phyloP scores from a whole-genome alignment of 192 early-diverging fungal genomes.

The Coemansia pectinata region DNA sequence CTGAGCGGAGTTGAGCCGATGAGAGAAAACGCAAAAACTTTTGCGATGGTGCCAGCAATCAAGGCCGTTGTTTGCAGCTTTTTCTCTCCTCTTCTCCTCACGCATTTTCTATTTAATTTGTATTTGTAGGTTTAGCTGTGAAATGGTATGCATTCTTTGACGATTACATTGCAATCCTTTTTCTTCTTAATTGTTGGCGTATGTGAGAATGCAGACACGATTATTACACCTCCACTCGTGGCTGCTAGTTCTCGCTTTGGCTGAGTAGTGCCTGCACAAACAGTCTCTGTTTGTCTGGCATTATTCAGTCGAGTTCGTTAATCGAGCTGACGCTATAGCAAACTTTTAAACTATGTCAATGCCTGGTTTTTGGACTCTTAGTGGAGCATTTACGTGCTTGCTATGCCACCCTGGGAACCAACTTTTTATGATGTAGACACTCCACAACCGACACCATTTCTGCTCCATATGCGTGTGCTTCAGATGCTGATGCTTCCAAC shows the following conservation, averaged over 20 bases:
- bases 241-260: constrained; percentile 13
- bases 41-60: background rate
- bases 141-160: background rate
- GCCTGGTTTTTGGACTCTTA: constrained; percentile 45
- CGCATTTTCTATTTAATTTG: background rate
- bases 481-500: background rate
- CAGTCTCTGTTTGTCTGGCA: background rate
- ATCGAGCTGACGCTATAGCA: constrained; percentile 29
- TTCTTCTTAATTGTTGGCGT: constrained; percentile 9
- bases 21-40: background rate
- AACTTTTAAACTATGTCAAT: constrained; percentile 28
- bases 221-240: constrained; percentile 18
- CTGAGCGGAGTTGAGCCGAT: background rate
- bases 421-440: constrained; percentile 42
- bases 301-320: constrained; percentile 10
- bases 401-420: constrained; percentile 38
- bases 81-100: background rate
- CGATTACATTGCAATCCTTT: background rate
- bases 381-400: background rate
- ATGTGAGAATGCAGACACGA: constrained; percentile 20
- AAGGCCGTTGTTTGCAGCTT: background rate
- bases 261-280: background rate
- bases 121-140: background rate
- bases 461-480: background rate
- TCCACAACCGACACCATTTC: background rate